Conservation (phyloP, 345 rosid species). For the Linum tenue region DNA sequence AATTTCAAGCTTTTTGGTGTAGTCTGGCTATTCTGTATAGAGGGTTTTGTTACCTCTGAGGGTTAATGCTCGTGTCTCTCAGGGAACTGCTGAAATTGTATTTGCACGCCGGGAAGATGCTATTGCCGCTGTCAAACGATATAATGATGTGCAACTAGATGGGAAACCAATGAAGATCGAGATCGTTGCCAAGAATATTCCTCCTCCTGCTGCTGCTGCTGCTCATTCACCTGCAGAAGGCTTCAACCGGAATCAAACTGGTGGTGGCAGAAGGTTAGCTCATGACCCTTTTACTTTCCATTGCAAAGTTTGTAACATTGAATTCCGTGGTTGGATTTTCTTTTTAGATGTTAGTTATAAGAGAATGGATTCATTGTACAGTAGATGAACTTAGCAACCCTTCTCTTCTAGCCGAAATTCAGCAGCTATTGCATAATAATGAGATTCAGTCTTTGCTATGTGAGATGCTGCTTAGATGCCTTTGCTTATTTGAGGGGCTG, state of each 20-base stretch:
- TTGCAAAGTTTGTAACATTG: not conserved
- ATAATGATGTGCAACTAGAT: slow-evolving; percentile 20
- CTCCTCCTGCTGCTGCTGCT: slow-evolving; percentile 10
- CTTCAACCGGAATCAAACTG: not conserved
- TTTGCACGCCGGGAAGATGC: slow-evolving; percentile 14
- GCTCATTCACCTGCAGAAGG: not conserved
- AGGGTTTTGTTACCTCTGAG: not conserved
- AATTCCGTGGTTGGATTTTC: too few relatives aligned
- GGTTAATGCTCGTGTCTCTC: not conserved
- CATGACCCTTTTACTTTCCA: not conserved
- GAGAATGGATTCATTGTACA: too few relatives aligned
- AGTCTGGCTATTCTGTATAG: not conserved
- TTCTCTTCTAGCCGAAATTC: too few relatives aligned
- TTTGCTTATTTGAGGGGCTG: not conserved
- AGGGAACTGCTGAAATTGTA: slow-evolving; percentile 7
- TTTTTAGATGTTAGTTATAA: too few relatives aligned
- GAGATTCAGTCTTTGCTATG: not conserved
- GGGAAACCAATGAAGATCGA: slow-evolving; percentile 23
- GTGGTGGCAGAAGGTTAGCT: slow-evolving; percentile 18
- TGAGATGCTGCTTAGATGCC: not conserved
- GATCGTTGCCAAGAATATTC: slow-evolving; percentile 14
- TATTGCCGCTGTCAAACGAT: slow-evolving; percentile 17
- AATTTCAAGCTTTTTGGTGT: not conserved
- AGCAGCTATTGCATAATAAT: too few relatives aligned
- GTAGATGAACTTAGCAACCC: too few relatives aligned